These are phyloP conservation scores for Sanghuangporus baumii DNA, from an alignment of 1,284 basidiomycete genomes.

Conservation along the genomic window DNA sequence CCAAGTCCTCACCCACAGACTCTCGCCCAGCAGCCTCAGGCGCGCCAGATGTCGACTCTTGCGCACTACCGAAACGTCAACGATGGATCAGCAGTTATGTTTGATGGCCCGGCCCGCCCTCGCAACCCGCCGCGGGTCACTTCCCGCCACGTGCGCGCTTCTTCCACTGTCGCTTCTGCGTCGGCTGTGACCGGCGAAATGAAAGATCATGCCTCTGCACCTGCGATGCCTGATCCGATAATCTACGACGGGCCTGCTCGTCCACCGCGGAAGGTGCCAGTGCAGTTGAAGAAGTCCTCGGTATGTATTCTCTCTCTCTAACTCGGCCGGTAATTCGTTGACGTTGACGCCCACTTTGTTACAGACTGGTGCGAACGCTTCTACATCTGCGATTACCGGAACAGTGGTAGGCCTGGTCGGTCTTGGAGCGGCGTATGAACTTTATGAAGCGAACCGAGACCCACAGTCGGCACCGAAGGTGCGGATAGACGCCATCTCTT, in stretches of 20 bases:
- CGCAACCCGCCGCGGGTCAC: slow-evolving; percentile 5
- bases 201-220: not conserved
- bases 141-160: not conserved
- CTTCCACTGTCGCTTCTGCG: not conserved
- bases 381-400: not conserved
- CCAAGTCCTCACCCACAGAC: not conserved
- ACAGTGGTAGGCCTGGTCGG: not conserved
- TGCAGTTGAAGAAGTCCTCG: not conserved
- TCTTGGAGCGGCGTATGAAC: slow-evolving; percentile 2
- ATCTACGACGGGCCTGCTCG: slow-evolving; percentile 7
- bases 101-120: slow-evolving; percentile 5
- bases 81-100: not conserved
- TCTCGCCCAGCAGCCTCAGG: not conserved
- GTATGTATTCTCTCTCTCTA: not conserved
- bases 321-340: not conserved
- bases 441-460: not conserved
- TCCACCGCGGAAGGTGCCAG: not conserved
- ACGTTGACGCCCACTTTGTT: not conserved
- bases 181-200: not conserved
- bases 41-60: not conserved
- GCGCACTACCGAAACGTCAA: not conserved
- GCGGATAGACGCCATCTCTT: not conserved
- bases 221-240: not conserved
- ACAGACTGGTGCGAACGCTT: not conserved
- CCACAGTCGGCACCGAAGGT: not conserved